Percentiles rank a stretch among this genome's conserved stretches.
Conservation (phyloP, 768 basidiomycete genomes). For the button mushroom (Agaricus bisporus) region DNA sequence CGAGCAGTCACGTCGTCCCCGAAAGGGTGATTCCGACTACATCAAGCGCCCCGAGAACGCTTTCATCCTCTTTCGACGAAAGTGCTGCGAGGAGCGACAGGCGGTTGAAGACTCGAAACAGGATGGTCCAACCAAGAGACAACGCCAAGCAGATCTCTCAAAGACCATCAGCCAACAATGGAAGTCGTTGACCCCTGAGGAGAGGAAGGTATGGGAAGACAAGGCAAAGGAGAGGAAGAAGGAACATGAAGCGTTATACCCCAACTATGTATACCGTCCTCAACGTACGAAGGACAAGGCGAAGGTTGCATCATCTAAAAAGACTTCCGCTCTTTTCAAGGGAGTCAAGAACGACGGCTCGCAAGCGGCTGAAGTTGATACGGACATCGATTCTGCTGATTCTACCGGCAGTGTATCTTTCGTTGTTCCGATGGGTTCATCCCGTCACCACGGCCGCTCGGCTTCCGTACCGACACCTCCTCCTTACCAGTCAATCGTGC, state of each 20-base stretch:
- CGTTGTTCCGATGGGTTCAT: conserved; percentile 27
- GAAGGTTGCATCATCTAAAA: conserved; percentile 17
- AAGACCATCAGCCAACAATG: conserved; percentile 81
- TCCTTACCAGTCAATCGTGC: conserved; percentile 59
- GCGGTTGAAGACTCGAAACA: conserved; percentile 41
- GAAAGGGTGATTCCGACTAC: conserved; percentile 77
- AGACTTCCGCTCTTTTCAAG: too few species aligned
- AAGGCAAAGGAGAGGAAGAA: conserved; percentile 75
- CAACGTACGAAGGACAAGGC: conserved; percentile 54
- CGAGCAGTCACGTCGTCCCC: conserved; percentile 53
- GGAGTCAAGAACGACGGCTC: conserved; percentile 18
- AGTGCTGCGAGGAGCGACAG: conserved; percentile 71
- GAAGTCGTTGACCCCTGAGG: conserved; percentile 61
- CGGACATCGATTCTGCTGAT: conserved; percentile 11
- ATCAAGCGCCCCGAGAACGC: conserved; percentile 83
- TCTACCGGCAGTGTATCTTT: conserved; percentile 29
- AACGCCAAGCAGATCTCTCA: conserved; percentile 66
- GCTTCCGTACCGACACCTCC: conserved; percentile 63
- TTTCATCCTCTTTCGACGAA: conserved; percentile 78
- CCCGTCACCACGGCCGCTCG: conserved; percentile 29
- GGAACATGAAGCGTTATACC: conserved; percentile 71
- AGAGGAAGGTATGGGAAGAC: conserved; percentile 69
- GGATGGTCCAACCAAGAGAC: conserved; percentile 54
- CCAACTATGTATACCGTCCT: conserved; percentile 75
- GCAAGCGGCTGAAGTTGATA: conserved; percentile 31